Evolutionary conservation across 345 rosid species (phyloP), one percentile per base, ranked within the genome.

Genomic region (Linum tenue): DNA sequence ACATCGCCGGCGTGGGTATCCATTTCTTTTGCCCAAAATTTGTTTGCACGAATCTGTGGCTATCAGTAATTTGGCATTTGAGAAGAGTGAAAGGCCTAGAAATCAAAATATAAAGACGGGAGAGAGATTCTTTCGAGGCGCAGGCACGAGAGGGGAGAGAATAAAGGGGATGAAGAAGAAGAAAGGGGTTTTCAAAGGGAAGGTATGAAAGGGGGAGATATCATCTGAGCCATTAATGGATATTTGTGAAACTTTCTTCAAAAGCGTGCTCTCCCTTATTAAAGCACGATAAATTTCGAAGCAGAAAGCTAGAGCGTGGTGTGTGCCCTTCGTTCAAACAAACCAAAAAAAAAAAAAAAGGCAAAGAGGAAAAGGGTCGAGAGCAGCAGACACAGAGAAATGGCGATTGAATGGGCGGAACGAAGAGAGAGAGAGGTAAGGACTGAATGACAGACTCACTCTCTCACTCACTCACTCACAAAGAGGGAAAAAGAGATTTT

Each of bases 121-220:
- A 50, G 50, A 40, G 71, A 78, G 88, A 85, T 86, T 73, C 82
- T 55, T 80, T 63, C 69, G 70, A 65, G 76, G 60, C 67, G 17
- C 14, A 37, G 78, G 72, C 81, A 75, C 75, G 76, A 69, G 76
- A 73, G 36, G 66, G 84, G 80, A 68, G 79, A 80, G 75, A 75
- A 73, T 43, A 42, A 44, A 40, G 57, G 67, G 43, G 16, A 66
- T 56, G 57, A 37, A 56, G 40, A 67, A 66, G 74, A 73, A 31
- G 14, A 59, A 62, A 43, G 40, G 39, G 48, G 62, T 50, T 65
- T 75, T 71, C 65, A 72, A 77, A 77, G 81, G 67, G 73, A 76
- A 79, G 78, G 67, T 66, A 4, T 0, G 68, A 76, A 75, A 60
- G 37, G 77, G 56, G 60, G 63, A 72, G 72, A 71, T 70, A 16